Evolutionary conservation across 129 eudicot species (phyloP).

Genomic region (Flaveria trinervia): DNA sequence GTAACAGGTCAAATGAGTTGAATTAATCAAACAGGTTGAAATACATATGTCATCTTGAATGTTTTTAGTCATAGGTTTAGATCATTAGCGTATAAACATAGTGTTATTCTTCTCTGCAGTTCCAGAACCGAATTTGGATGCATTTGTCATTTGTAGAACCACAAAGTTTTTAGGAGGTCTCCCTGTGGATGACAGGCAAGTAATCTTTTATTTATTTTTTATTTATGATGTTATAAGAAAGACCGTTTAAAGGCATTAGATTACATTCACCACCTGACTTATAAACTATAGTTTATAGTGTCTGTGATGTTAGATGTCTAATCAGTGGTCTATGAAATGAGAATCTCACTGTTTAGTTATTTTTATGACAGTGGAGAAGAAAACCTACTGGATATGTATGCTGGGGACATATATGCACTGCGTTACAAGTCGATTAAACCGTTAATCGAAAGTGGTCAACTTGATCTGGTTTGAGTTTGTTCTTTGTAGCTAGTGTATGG

Average conservation of each 20-base stretch:
- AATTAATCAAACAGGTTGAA: no score
- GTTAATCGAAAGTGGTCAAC: constrained; percentile 70
- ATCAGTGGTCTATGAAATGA: no score
- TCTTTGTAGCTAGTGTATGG: not conserved
- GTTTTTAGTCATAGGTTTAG: not conserved
- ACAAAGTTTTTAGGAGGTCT: constrained; percentile 65
- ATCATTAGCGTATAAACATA: not conserved
- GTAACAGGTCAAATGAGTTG: no score
- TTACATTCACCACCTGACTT: no score
- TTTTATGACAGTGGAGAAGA: constrained; percentile 70
- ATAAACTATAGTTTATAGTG: no score
- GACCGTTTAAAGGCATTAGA: no score
- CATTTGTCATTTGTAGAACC: constrained; percentile 84
- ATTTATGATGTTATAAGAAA: not conserved
- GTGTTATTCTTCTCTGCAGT: constrained; percentile 37
- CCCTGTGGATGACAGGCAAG: constrained; percentile 85
- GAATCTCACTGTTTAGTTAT: not conserved
- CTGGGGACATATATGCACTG: constrained; percentile 84
- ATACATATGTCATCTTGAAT: no score
- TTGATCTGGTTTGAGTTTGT: constrained; percentile 73
- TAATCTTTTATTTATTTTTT: not conserved
- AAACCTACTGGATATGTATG: constrained; percentile 70
- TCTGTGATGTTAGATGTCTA: no score
- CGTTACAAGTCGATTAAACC: constrained; percentile 90
- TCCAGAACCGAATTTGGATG: constrained; percentile 77